These are phyloP conservation scores for Dillenia turbinata DNA, from an alignment of 164 flowering plant genomes.

Conservation along the genomic window DNA sequence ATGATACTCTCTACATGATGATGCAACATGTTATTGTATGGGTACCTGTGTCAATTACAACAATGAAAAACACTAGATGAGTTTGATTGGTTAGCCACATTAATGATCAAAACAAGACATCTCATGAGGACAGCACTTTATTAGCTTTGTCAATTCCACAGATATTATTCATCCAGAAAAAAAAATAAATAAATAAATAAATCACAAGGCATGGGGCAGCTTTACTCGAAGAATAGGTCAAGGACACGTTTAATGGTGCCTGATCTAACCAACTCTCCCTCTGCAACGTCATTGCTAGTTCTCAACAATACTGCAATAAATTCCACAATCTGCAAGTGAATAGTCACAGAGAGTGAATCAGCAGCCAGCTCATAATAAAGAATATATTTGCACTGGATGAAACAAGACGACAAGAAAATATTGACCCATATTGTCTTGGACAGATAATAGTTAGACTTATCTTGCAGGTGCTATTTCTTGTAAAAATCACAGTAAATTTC, in stretches of 20 bases:
- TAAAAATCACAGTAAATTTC: neutral
- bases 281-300: conserved; percentile 71
- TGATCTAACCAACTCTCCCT: conserved; percentile 62
- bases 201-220: conserved; percentile 1
- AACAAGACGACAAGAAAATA: too few species aligned
- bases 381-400: too few species aligned
- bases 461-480: too few species aligned
- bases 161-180: too few species aligned
- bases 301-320: conserved; percentile 69
- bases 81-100: too few species aligned
- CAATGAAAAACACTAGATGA: neutral
- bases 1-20: conserved; percentile 91
- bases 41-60: conserved; percentile 59
- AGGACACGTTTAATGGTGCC: conserved; percentile 69
- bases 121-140: too few species aligned
- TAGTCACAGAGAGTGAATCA: neutral
- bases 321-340: conserved; percentile 64
- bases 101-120: too few species aligned
- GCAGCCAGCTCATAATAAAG: too few species aligned
- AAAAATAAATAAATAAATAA: too few species aligned
- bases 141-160: too few species aligned
- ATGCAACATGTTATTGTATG: conserved; percentile 85
- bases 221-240: conserved; percentile 88
- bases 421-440: too few species aligned
- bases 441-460: too few species aligned